These are phyloP conservation scores for Stromatinia cepivora DNA, from an alignment of 2,329 filamentous ascomycete genomes.

Conservation along the genomic window DNA sequence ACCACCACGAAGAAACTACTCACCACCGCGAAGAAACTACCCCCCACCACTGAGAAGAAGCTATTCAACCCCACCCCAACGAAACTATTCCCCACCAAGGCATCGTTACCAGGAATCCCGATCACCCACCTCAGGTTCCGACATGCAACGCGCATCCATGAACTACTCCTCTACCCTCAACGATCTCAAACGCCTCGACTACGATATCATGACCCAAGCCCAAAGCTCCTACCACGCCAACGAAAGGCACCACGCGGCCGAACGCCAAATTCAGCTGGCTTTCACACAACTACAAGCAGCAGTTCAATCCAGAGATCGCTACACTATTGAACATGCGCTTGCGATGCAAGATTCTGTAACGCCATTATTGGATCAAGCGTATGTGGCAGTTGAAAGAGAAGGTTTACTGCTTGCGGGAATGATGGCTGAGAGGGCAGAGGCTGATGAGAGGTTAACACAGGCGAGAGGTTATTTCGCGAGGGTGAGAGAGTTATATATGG, in stretches of 20 bases:
- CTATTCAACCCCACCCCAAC: not conserved
- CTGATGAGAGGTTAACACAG: not conserved
- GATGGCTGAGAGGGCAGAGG: not conserved
- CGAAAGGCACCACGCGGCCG: not conserved
- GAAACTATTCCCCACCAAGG: not conserved
- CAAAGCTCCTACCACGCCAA: not conserved
- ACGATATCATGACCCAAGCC: not conserved
- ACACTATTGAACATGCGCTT: not conserved
- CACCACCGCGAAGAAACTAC: not conserved
- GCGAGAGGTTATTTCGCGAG: not conserved
- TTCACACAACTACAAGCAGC: not conserved
- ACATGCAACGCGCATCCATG: no score
- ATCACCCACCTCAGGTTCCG: no score
- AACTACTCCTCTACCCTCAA: not conserved
- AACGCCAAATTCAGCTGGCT: not conserved
- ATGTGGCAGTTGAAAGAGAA: not conserved
- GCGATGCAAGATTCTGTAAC: not conserved
- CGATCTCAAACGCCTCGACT: not conserved
- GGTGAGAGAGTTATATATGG: not conserved
- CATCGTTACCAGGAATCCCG: not conserved
- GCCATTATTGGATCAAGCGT: not conserved
- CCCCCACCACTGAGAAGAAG: not conserved
- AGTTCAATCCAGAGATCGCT: not conserved
- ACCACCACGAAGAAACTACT: not conserved
- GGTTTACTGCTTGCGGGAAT: not conserved